A percentile compares a stretch with the other conserved stretches of the same genome.
phyloP scores from a whole-genome alignment of 345 rosid genomes.

The Syzygium aqueum region DNA sequence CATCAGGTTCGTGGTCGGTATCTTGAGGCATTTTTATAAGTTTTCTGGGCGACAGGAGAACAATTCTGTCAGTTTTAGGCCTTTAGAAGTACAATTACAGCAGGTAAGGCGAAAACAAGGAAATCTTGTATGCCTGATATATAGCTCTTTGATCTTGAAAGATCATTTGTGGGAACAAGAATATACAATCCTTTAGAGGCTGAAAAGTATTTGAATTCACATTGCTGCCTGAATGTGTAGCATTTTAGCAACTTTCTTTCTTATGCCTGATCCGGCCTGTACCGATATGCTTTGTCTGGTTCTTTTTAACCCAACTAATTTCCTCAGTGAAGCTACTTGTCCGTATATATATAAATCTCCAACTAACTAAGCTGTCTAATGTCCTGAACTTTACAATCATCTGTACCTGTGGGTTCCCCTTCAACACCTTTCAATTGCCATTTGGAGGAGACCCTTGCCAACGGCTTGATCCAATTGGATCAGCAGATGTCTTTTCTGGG shows the following conservation, averaged over 20 bases:
- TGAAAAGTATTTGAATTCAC: background rate
- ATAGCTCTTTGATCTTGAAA: background rate
- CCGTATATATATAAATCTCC: background rate
- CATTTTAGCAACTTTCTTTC: background rate
- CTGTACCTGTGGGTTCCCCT: background rate
- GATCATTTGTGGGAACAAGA: background rate
- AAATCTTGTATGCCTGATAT: background rate
- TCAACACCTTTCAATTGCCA: background rate
- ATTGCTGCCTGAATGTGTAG: background rate
- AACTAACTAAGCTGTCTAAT: background rate
- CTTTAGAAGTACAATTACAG: background rate
- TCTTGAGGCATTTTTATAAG: background rate
- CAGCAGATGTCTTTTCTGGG: background rate
- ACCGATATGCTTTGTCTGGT: background rate
- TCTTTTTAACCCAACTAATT: background rate
- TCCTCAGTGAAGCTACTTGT: background rate
- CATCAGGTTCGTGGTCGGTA: background rate
- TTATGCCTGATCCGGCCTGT: background rate
- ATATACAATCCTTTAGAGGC: background rate
- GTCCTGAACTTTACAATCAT: background rate
- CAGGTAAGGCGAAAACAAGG: background rate
- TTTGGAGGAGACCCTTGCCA: background rate
- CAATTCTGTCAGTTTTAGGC: background rate
- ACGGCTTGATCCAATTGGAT: background rate
- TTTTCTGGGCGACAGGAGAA: background rate